These are phyloP conservation scores for Penicillium sp. DNA, from an alignment of 2,329 filamentous ascomycete genomes.

Conservation along the genomic window DNA sequence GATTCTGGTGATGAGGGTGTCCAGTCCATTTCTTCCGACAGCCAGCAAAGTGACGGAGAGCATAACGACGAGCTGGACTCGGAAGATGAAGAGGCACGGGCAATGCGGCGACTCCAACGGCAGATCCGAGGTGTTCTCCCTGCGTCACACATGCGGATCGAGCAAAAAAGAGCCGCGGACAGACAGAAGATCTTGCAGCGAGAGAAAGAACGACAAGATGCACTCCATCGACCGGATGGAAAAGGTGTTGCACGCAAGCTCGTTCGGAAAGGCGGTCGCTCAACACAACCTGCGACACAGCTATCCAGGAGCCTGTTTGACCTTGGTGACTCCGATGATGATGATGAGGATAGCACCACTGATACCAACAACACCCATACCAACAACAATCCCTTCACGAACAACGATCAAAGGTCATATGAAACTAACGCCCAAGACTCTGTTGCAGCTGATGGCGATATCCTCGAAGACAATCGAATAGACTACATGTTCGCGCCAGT, in stretches of 20 bases:
- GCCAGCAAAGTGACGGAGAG: conserved; percentile 17
- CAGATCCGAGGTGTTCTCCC: conserved; percentile 52
- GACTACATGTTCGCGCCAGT: conserved; percentile 42
- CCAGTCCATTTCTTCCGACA: conserved; percentile 22
- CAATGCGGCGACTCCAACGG: conserved; percentile 39
- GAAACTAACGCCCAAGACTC: conserved; percentile 24
- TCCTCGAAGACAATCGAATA: conserved; percentile 44
- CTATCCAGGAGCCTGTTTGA: conserved; percentile 27
- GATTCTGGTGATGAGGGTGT: conserved; percentile 18
- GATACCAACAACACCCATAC: neutral
- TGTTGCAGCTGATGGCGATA: conserved; percentile 34
- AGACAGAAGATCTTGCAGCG: conserved; percentile 19
- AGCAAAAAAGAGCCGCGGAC: conserved; percentile 37
- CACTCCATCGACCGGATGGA: conserved; percentile 23
- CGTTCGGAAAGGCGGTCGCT: conserved; percentile 23
- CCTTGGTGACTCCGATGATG: conserved; percentile 33
- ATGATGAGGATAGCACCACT: conserved; percentile 8
- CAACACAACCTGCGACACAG: conserved; percentile 13
- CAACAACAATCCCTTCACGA: conserved; percentile 2
- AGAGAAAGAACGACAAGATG: conserved; percentile 19
- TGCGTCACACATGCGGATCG: conserved; percentile 49
- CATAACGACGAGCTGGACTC: conserved; percentile 22
- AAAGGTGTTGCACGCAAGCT: conserved; percentile 40
- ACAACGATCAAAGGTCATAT: conserved; percentile 14
- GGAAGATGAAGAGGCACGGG: conserved; percentile 24